Percentiles rank a stretch among this genome's conserved stretches.
These are phyloP conservation scores for Rutstroemia sp. DNA, from an alignment of 2,329 filamentous ascomycete genomes.

Conservation along the genomic window DNA sequence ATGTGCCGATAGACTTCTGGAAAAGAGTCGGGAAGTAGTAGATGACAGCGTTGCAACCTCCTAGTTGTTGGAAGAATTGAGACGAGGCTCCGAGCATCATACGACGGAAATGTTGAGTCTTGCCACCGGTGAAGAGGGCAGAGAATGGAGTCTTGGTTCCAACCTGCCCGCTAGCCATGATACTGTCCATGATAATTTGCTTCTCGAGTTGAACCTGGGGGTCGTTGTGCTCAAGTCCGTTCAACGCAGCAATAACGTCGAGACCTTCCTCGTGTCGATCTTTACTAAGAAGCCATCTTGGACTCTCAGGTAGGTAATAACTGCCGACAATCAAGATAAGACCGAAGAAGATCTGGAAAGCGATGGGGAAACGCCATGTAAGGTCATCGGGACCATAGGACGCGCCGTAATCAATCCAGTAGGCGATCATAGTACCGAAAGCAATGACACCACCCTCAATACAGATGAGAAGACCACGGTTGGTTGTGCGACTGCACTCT, in stretches of 20 bases:
- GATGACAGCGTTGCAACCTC: slow-evolving; percentile 38
- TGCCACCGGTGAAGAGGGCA: slow-evolving; percentile 42
- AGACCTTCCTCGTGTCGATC: slow-evolving; percentile 97
- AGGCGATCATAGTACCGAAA: slow-evolving; percentile 68
- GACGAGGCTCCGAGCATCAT: slow-evolving; percentile 43
- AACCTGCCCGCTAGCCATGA: slow-evolving; percentile 30
- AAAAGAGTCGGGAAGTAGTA: slow-evolving; percentile 46
- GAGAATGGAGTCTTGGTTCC: slow-evolving; percentile 29
- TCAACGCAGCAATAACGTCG: slow-evolving; percentile 91
- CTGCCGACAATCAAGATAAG: slow-evolving; percentile 74
- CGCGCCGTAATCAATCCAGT: slow-evolving; percentile 98
- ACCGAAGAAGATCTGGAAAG: slow-evolving; percentile 92
- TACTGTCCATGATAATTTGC: slow-evolving; percentile 31
- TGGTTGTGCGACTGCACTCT: slow-evolving; percentile 37
- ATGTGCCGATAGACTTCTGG: slow-evolving; percentile 38
- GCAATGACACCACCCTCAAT: slow-evolving; percentile 53
- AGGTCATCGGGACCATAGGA: slow-evolving; percentile 76
- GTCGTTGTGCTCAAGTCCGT: slow-evolving; percentile 53
- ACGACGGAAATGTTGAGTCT: slow-evolving; percentile 47
- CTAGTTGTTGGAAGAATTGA: slow-evolving; percentile 47
- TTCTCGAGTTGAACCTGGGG: slow-evolving; percentile 30
- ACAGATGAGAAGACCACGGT: slow-evolving; percentile 42
- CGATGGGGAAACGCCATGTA: slow-evolving; percentile 83
- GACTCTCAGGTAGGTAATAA: slow-evolving; percentile 89
- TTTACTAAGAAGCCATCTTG: slow-evolving; percentile 91